Conservation (phyloP, 805 yeast species). For the Trichomonascus vanleenenianus region DNA sequence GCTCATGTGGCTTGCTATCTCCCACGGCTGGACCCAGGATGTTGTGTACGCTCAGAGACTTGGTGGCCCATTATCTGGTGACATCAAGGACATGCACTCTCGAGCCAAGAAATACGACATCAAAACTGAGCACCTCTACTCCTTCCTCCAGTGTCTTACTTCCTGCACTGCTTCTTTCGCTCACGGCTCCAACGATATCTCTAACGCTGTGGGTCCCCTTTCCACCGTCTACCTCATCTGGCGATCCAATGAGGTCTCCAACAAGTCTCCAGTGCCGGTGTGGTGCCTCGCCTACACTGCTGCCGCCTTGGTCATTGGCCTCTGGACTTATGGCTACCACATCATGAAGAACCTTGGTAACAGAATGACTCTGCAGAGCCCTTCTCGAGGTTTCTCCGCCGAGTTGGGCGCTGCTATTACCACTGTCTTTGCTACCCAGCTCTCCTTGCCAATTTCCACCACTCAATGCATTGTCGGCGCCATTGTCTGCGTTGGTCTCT, state of each 20-base stretch:
- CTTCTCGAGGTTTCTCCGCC: constrained; percentile 68
- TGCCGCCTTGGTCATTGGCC: constrained; percentile 56
- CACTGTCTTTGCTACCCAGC: constrained; percentile 65
- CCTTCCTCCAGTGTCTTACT: constrained; percentile 61
- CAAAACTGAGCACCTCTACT: constrained; percentile 59
- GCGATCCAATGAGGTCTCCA: constrained; percentile 40
- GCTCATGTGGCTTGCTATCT: constrained; percentile 1
- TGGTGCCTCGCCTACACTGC: constrained; percentile 70
- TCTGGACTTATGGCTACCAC: constrained; percentile 65
- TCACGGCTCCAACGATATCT: constrained; percentile 74
- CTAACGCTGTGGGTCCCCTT: constrained; percentile 72
- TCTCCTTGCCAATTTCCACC: constrained; percentile 65
- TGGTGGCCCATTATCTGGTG: background rate
- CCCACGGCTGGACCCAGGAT: background rate
- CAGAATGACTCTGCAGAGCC: constrained; percentile 66
- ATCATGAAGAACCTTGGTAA: constrained; percentile 68
- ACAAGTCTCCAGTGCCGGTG: constrained; percentile 53
- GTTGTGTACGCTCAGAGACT: background rate
- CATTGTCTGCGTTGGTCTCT: constrained; percentile 65
- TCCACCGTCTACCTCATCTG: constrained; percentile 58
- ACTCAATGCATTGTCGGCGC: constrained; percentile 78
- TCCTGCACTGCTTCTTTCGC: constrained; percentile 78
- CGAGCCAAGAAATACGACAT: constrained; percentile 58
- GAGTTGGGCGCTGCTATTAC: constrained; percentile 76
- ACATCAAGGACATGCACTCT: background rate